These are phyloP conservation scores for Dothidotthia symphoricarpi DNA, from an alignment of 2,329 filamentous ascomycete genomes.

Conservation along the genomic window DNA sequence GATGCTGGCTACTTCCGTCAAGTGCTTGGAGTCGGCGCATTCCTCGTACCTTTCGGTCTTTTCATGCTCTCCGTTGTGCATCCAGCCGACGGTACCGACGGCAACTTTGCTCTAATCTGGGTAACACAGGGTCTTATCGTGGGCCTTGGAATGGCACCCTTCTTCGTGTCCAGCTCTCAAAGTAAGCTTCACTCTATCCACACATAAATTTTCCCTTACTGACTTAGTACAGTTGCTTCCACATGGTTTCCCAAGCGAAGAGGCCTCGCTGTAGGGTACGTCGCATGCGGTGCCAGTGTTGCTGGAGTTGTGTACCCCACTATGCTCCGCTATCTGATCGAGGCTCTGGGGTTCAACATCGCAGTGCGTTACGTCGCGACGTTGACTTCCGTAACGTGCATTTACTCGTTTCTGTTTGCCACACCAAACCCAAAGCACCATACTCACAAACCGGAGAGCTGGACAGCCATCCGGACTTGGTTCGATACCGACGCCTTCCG, in stretches of 20 bases:
- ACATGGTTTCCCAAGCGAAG: conserved; percentile 52
- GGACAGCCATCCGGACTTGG: conserved; percentile 42
- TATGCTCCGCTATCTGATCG: conserved; percentile 48
- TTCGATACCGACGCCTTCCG: conserved; percentile 47
- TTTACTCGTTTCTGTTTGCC: conserved; percentile 46
- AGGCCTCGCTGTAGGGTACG: conserved; percentile 51
- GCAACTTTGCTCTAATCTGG: conserved; percentile 47
- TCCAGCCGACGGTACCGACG: conserved; percentile 39
- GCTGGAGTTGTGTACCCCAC: conserved; percentile 49
- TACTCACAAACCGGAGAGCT: conserved; percentile 42
- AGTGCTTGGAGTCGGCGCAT: conserved; percentile 44
- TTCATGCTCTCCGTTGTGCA: conserved; percentile 47
- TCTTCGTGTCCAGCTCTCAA: conserved; percentile 54
- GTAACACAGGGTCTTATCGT: conserved; percentile 49
- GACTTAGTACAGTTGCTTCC: conserved; percentile 43
- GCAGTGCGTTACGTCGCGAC: conserved; percentile 45
- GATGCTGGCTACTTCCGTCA: conserved; percentile 48
- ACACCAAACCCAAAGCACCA: conserved; percentile 45
- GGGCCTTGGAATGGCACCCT: conserved; percentile 53
- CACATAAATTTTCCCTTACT: not conserved
- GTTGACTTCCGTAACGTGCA: conserved; percentile 43
- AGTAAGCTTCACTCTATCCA: conserved; percentile 34
- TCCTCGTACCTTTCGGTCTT: conserved; percentile 46
- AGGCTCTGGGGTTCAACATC: conserved; percentile 46
- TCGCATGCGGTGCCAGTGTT: conserved; percentile 52